A percentile compares a stretch with the other conserved stretches of the same genome.
phyloP scores from a whole-genome alignment of 345 rosid species.

The Eucalyptus curtisii region DNA sequence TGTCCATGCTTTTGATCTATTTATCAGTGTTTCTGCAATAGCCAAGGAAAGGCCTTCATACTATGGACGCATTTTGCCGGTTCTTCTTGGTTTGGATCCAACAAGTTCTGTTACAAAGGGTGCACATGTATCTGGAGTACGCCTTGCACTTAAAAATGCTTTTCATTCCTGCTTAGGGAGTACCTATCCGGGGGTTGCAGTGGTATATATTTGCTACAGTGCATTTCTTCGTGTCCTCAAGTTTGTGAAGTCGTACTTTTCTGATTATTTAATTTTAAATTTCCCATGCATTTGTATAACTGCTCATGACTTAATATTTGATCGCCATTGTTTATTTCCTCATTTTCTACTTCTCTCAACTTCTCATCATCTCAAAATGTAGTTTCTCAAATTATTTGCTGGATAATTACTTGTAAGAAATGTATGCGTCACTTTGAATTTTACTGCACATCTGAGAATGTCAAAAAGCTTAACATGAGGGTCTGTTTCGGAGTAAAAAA shows the following conservation, averaged over 20 bases:
- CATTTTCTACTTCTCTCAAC: background rate
- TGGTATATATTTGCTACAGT: slow-evolving; percentile 45
- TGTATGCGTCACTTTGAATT: background rate
- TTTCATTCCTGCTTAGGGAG: slow-evolving; percentile 69
- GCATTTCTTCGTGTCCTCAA: background rate
- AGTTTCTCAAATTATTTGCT: background rate
- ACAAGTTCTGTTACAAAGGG: slow-evolving; percentile 45
- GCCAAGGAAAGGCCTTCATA: slow-evolving; percentile 83
- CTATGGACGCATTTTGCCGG: slow-evolving; percentile 89
- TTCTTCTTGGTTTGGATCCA: slow-evolving; percentile 82
- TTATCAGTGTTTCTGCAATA: slow-evolving; percentile 69
- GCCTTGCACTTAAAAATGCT: slow-evolving; percentile 60
- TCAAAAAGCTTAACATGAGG: background rate
- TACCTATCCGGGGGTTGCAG: slow-evolving; percentile 87
- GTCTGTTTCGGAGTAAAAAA: background rate
- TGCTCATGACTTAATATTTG: background rate
- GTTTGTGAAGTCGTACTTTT: background rate
- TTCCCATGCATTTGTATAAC: background rate
- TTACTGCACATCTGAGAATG: background rate
- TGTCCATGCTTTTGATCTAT: background rate
- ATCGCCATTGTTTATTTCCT: background rate
- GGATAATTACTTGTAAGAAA: background rate
- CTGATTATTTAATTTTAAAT: background rate
- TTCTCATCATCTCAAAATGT: background rate
- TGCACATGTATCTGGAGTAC: slow-evolving; percentile 48